These are phyloP conservation scores for Blastobotrys terrestris DNA, from an alignment of 805 yeast genomes.

Conservation along the genomic window DNA sequence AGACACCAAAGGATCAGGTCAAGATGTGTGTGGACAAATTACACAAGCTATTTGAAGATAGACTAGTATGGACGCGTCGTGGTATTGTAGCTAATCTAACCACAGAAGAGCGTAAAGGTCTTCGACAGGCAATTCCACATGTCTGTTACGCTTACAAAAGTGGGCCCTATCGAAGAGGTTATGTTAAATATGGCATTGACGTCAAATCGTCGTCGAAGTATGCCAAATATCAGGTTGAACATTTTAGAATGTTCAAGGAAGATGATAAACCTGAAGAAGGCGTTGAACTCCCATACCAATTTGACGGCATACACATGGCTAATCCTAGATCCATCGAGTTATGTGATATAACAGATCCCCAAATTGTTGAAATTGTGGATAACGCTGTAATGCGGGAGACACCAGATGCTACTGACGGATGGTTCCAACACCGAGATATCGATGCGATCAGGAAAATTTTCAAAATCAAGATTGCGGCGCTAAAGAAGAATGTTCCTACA, in stretches of 20 bases:
- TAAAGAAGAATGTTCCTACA: slow-evolving; percentile 26
- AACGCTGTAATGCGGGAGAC: slow-evolving; percentile 34
- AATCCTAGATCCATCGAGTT: slow-evolving; percentile 67
- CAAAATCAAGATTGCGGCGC: slow-evolving; percentile 62
- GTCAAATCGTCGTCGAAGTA: slow-evolving; percentile 53
- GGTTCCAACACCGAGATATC: slow-evolving; percentile 63
- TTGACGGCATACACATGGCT: slow-evolving; percentile 69
- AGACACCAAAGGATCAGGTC: neutral
- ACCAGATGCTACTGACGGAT: slow-evolving; percentile 66
- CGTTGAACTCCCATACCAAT: slow-evolving; percentile 41
- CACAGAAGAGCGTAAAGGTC: slow-evolving; percentile 33
- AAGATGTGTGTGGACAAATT: slow-evolving; percentile 32
- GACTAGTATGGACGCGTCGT: slow-evolving; percentile 83
- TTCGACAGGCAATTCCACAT: slow-evolving; percentile 78
- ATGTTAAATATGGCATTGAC: slow-evolving; percentile 70
- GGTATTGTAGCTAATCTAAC: slow-evolving; percentile 37
- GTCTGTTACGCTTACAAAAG: slow-evolving; percentile 74
- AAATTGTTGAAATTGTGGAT: slow-evolving; percentile 42
- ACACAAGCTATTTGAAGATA: slow-evolving; percentile 47
- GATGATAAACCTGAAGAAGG: slow-evolving; percentile 22
- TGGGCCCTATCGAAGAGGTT: slow-evolving; percentile 94
- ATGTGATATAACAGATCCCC: slow-evolving; percentile 69
- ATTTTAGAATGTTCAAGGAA: slow-evolving; percentile 50
- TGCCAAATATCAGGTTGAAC: slow-evolving; percentile 76
- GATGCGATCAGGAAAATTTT: slow-evolving; percentile 61